Evolutionary conservation across 306 rosid species (phyloP).

Genomic region (Medicago arabica): DNA sequence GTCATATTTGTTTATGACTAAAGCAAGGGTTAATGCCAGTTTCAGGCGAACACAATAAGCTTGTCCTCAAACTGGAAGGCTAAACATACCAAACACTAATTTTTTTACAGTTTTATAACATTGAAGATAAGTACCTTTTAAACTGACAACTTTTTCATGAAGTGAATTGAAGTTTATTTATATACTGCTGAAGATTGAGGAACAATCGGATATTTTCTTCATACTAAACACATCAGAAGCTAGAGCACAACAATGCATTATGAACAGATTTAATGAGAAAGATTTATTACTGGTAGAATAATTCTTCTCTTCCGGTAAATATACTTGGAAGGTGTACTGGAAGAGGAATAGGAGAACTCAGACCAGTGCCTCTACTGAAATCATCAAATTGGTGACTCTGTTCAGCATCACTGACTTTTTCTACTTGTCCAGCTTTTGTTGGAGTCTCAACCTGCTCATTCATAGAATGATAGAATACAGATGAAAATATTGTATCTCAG

Average conservation of each 20-base stretch:
- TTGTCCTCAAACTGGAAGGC: not conserved
- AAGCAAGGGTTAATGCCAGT: not conserved
- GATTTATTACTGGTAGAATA: constrained; percentile 69
- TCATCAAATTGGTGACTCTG: constrained; percentile 41
- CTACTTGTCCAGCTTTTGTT: constrained; percentile 40
- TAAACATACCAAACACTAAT: not conserved
- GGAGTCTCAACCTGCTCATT: constrained; percentile 49
- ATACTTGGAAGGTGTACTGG: constrained; percentile 46
- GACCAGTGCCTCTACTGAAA: constrained; percentile 26
- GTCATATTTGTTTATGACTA: not conserved
- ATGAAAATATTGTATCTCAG: constrained; percentile 20
- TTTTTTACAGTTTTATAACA: not conserved
- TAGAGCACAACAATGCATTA: constrained; percentile 26
- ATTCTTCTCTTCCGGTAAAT: constrained; percentile 49
- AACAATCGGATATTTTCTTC: constrained; percentile 33
- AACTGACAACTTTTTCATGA: constrained; percentile 24
- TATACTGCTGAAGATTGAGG: constrained; percentile 22
- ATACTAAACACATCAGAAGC: constrained; percentile 8
- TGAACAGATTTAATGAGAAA: constrained; percentile 35
- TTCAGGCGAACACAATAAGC: not conserved
- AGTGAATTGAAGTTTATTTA: constrained; percentile 17
- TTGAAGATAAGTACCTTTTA: not conserved
- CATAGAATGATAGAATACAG: constrained; percentile 47
- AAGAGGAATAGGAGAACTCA: constrained; percentile 70
- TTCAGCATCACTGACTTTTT: constrained; percentile 47